Evolutionary conservation across 2,329 filamentous ascomycete genomes (phyloP).

Genomic region (Botrytis paeoniae): DNA sequence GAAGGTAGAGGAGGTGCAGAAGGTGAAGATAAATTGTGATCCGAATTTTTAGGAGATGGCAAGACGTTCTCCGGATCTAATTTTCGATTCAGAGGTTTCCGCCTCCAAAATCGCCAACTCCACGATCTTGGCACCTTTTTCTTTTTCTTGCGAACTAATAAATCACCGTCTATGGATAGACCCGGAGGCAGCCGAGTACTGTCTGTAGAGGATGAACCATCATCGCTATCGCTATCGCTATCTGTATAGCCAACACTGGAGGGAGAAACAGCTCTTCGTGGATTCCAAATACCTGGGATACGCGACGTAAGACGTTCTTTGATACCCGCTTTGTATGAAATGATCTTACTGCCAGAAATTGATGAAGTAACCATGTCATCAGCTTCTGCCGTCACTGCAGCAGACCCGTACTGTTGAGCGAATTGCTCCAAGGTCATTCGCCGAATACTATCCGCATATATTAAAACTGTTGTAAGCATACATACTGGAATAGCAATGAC

Average conservation of each 20-base stretch:
- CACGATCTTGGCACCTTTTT: neutral
- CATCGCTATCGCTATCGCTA: neutral
- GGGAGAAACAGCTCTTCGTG: neutral
- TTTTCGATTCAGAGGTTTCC: neutral
- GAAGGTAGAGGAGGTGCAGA: neutral
- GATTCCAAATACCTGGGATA: neutral
- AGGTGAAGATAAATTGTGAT: neutral
- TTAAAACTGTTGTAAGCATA: slow-evolving; percentile 7
- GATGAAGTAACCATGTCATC: neutral
- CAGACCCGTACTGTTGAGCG: neutral
- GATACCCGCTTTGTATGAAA: neutral
- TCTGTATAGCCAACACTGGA: neutral
- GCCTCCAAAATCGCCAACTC: neutral
- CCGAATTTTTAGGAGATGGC: neutral
- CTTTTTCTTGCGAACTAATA: neutral
- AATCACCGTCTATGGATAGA: neutral
- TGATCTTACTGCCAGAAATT: neutral
- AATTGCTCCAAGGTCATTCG: slow-evolving; percentile 16
- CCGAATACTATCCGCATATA: slow-evolving; percentile 17
- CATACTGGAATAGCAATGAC: slow-evolving; percentile 13
- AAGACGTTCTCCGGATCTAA: neutral
- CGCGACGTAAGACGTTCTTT: neutral
- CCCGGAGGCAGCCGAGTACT: neutral
- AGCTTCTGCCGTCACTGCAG: neutral
- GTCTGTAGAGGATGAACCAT: neutral